phyloP scores from a whole-genome alignment of 1,284 basidiomycete species.

The Ustilago esculenta region DNA sequence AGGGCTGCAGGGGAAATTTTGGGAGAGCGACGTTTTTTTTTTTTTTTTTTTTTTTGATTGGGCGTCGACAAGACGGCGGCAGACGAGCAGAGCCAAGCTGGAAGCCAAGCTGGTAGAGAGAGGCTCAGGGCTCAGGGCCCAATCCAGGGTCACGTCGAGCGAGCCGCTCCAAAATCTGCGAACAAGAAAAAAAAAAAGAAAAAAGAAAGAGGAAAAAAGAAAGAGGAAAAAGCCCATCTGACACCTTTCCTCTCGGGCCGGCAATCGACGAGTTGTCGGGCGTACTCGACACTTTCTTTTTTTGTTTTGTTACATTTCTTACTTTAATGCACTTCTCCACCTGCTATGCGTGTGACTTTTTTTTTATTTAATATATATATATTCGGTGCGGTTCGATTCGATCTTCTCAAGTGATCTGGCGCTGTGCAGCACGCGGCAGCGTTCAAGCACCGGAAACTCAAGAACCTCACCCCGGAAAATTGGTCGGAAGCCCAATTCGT shows the following conservation, averaged over 20 bases:
- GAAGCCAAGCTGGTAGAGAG: too few species aligned
- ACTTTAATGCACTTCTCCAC: too few species aligned
- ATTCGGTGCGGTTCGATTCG: background rate
- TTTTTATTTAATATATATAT: too few species aligned
- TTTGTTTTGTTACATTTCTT: background rate
- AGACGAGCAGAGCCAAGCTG: background rate
- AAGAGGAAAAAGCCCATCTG: too few species aligned
- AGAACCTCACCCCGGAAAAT: too few species aligned
- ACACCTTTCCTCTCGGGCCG: conserved; percentile 3
- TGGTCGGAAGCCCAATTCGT: too few species aligned
- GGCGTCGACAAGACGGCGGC: conserved; percentile 3
- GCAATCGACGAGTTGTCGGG: background rate
- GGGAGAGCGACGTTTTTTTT: conserved; percentile 13
- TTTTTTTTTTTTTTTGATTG: conserved; percentile 17
- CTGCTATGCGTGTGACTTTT: background rate
- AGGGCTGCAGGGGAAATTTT: conserved; percentile 22
- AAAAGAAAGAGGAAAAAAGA: too few species aligned
- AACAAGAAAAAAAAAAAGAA: background rate
- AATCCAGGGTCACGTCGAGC: conserved; percentile 14
- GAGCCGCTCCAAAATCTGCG: background rate
- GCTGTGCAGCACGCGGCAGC: too few species aligned
- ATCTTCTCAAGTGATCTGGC: background rate
- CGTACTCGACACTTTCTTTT: too few species aligned
- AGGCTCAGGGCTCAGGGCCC: background rate
- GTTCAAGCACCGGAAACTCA: too few species aligned